phyloP scores from a whole-genome alignment of 805 yeast species.

The Cyberlindnera maclurae region DNA sequence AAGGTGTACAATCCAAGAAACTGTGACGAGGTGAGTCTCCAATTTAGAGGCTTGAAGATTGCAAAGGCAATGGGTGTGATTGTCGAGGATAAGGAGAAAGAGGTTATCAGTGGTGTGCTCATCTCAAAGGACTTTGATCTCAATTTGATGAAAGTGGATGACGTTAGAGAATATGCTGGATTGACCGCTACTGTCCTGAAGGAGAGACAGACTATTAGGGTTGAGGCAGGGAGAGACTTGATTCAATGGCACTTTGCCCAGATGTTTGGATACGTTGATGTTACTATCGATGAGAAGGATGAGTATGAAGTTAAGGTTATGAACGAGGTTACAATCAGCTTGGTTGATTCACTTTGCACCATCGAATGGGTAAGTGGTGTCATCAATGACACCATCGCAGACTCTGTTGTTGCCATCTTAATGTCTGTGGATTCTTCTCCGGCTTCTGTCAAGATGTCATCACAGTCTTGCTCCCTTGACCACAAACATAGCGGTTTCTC shows the following conservation, averaged over 20 bases:
- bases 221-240: conserved; percentile 74
- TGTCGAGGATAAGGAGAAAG: conserved; percentile 40
- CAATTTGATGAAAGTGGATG: conserved; percentile 75
- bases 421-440: conserved; percentile 92
- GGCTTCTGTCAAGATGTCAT: conserved; percentile 84
- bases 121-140: conserved; percentile 89
- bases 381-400: conserved; percentile 90
- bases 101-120: conserved; percentile 68
- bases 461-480: conserved; percentile 46
- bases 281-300: conserved; percentile 47
- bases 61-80: conserved; percentile 69
- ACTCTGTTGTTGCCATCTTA: conserved; percentile 82
- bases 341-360: conserved; percentile 44
- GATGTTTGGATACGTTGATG: conserved; percentile 85
- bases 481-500: conserved; percentile 25
- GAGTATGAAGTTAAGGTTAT: conserved; percentile 50
- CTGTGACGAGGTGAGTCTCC: conserved; percentile 69
- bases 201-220: conserved; percentile 72
- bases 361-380: conserved; percentile 90
- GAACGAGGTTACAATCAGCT: conserved; percentile 51
- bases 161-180: conserved; percentile 83
- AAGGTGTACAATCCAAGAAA: conserved; percentile 89
- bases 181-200: conserved; percentile 77
- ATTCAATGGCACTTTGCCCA: conserved; percentile 87
- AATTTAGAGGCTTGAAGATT: conserved; percentile 74